Conservation (phyloP, 176 grass and related monocot genomes). For the Bonia amplexicaulis region DNA sequence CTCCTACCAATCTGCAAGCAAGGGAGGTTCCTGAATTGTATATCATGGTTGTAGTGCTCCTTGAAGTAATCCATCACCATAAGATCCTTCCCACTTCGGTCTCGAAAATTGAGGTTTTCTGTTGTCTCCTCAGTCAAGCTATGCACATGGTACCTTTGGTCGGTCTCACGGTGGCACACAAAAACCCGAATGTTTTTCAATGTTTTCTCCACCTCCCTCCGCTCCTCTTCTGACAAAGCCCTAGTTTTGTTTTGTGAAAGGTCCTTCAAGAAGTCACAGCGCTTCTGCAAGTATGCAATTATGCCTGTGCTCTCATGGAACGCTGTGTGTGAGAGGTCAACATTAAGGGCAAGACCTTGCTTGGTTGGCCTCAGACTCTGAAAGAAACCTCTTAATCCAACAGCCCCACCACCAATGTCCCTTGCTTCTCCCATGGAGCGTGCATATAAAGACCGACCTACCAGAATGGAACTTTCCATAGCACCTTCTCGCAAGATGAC, state of each 20-base stretch:
- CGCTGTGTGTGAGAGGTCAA: slow-evolving; percentile 78
- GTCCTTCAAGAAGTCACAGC: slow-evolving; percentile 74
- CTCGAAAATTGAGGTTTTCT: slow-evolving; percentile 84
- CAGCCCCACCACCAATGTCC: slow-evolving; percentile 76
- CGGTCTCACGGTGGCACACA: slow-evolving; percentile 78
- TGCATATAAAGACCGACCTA: slow-evolving; percentile 79
- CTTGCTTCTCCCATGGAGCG: slow-evolving; percentile 59
- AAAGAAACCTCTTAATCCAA: slow-evolving; percentile 82
- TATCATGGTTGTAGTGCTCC: slow-evolving; percentile 93
- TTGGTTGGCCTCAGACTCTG: slow-evolving; percentile 79
- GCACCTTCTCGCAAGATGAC: slow-evolving; percentile 71
- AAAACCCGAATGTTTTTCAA: slow-evolving; percentile 84
- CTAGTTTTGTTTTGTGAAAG: slow-evolving; percentile 55
- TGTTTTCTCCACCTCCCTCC: slow-evolving; percentile 67
- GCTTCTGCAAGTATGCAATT: slow-evolving; percentile 85
- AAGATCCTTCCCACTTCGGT: slow-evolving; percentile 71
- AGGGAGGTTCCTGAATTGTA: slow-evolving; percentile 86
- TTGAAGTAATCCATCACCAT: slow-evolving; percentile 86
- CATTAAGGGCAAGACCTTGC: slow-evolving; percentile 93
- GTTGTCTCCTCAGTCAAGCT: slow-evolving; percentile 72
- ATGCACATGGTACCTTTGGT: slow-evolving; percentile 81
- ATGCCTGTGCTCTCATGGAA: slow-evolving; percentile 84
- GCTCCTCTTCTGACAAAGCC: slow-evolving; percentile 64
- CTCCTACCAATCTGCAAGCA: slow-evolving; percentile 94
- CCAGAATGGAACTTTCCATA: slow-evolving; percentile 57